Percentiles rank a stretch among this genome's conserved stretches.
Evolutionary conservation across 116 monocot genomes (phyloP).

Genomic region (Papilionanthe hybrid): DNA sequence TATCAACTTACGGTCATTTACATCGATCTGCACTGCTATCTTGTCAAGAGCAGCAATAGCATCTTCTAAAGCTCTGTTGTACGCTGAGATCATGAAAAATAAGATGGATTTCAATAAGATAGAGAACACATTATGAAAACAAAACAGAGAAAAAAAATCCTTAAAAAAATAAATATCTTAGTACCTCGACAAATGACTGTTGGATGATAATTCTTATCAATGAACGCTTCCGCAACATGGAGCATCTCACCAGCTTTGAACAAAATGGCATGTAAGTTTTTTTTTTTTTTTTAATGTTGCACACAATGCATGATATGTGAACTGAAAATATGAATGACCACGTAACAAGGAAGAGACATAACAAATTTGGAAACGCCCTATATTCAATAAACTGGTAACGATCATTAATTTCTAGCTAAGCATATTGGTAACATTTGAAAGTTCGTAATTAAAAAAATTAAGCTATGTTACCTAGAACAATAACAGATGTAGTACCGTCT

Average conservation of each 20-base stretch:
- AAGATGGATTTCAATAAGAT: background rate
- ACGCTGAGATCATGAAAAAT: constrained; percentile 42
- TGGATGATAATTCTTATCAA: constrained; percentile 84
- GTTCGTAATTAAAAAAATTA: background rate
- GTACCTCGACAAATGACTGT: constrained; percentile 92
- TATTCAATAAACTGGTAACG: background rate
- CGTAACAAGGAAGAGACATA: background rate
- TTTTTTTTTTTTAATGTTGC: background rate
- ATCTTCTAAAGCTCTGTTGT: constrained; percentile 92
- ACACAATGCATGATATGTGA: background rate
- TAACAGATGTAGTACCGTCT: constrained; percentile 97
- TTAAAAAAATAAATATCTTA: background rate
- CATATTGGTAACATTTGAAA: background rate
- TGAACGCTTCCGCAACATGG: constrained; percentile 86
- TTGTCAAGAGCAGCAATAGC: constrained; percentile 87
- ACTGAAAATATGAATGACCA: background rate
- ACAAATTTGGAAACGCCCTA: background rate
- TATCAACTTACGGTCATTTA: constrained; percentile 76
- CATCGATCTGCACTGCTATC: constrained; percentile 78
- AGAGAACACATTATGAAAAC: background rate
- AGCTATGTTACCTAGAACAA: constrained; percentile 64
- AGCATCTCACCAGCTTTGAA: constrained; percentile 90
- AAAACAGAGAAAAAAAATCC: background rate
- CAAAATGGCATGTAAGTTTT: constrained; percentile 4
- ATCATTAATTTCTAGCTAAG: background rate